Evolutionary conservation across 2,329 filamentous ascomycete species (phyloP), one percentile per base, ranked within the genome.

Genomic region (Alternaria brassicicola): DNA sequence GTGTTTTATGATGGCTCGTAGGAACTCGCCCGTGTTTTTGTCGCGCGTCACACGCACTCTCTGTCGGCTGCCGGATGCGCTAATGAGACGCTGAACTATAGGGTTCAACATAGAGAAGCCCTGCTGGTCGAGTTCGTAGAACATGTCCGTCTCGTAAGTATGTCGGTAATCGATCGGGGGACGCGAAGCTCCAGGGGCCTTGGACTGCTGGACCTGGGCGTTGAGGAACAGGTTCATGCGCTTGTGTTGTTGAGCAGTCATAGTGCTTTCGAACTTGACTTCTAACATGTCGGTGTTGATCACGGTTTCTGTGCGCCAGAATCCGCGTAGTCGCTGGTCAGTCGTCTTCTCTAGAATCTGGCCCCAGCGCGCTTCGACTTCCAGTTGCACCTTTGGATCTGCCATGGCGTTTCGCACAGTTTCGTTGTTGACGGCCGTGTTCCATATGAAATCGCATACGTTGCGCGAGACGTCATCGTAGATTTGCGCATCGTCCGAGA

Each of bases 311-410:
- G 86, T 89, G 73, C 95, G 90, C 0, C 91, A 89, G 21, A 84
- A 77, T 4, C 95, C 83, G 6, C 87, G 86, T 9, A 93, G 78
- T 9, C 84, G 80, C 25, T 93, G 80, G n/a, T 92, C 85, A 45
- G 88, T 83, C 55, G 89, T 86, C 6, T 87, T 90, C 60, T 89
- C 85, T 71, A 87, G 88, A 13, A 98, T 83, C 25, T 88, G 89
- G 17, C 95, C 95, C 46, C 98, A 82, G 77, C 98, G 98, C 9
- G 93, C 95, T 79, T 99, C 95, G 53, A 99, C 91, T 78, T 99
- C 95, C 52, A 97, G 88, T 59, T 92, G 85, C 13, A 93, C 89
- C 15, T 85, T 83, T 10, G 83, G 80, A 55, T 83, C 78, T 1
- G 74, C 84, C 35, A 88, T 82, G 10, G 80, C 81, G 51, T 57